Percentiles rank a stretch among this genome's conserved stretches.
phyloP scores from a whole-genome alignment of 2,329 filamentous ascomycete species.

The Ramichloridium luteum region DNA sequence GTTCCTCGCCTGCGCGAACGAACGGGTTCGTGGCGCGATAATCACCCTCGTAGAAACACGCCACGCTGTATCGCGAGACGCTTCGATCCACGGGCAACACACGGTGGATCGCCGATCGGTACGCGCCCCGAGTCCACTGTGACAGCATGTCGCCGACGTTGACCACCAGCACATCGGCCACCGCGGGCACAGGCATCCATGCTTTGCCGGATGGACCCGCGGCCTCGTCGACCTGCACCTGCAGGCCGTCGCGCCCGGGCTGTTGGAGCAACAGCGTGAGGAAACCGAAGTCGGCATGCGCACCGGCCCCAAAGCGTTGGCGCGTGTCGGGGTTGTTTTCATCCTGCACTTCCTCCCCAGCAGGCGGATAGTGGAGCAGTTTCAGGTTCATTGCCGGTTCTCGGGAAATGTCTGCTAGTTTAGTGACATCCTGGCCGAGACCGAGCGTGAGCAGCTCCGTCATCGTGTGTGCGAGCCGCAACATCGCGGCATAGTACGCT shows the following conservation, averaged over 20 bases:
- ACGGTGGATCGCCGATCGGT: slow-evolving; percentile 33
- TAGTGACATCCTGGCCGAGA: slow-evolving; percentile 12
- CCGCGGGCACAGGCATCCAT: slow-evolving; percentile 35
- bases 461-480: slow-evolving; percentile 12
- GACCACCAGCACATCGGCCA: slow-evolving; percentile 34
- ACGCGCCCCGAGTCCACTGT: slow-evolving; percentile 33
- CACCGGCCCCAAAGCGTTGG: slow-evolving; percentile 14
- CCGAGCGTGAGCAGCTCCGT: slow-evolving; percentile 14
- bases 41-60: slow-evolving; percentile 33
- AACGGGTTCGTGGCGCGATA: slow-evolving; percentile 13
- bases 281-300: slow-evolving; percentile 29
- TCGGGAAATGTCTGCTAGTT: slow-evolving; percentile 18
- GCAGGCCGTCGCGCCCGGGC: slow-evolving; percentile 30
- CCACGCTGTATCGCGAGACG: slow-evolving; percentile 35
- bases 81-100: slow-evolving; percentile 34
- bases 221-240: slow-evolving; percentile 29
- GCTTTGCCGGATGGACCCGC: no score
- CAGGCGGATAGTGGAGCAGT: slow-evolving; percentile 16
- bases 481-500: slow-evolving; percentile 12
- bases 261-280: slow-evolving; percentile 36
- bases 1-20: no score
- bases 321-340: slow-evolving; percentile 10
- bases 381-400: slow-evolving; percentile 18
- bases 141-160: slow-evolving; percentile 41
- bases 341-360: no score